phyloP scores from a whole-genome alignment of 192 early-diverging fungal species.

The Backusella psychrophila region DNA sequence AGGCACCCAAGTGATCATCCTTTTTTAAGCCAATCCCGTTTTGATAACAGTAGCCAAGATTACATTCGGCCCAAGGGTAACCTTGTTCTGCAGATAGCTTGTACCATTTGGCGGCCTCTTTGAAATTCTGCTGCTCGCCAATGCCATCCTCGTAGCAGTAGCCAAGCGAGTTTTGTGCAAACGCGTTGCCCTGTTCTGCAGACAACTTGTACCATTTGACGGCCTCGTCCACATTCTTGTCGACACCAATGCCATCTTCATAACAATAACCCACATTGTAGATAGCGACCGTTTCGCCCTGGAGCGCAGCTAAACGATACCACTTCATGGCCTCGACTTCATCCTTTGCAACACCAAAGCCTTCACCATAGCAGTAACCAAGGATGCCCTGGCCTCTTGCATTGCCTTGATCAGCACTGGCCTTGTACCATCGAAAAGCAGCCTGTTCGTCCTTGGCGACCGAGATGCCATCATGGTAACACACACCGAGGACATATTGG shows the following conservation, averaged over 20 bases:
- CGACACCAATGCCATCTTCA: slow-evolving; percentile 58
- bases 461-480: slow-evolving; percentile 66
- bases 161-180: slow-evolving; percentile 65
- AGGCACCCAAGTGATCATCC: slow-evolving; percentile 48
- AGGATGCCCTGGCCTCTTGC: slow-evolving; percentile 58
- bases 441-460: slow-evolving; percentile 42
- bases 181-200: slow-evolving; percentile 53
- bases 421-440: slow-evolving; percentile 58
- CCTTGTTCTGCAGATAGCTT: slow-evolving; percentile 63
- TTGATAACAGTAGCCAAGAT: slow-evolving; percentile 75
- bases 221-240: slow-evolving; percentile 46
- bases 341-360: slow-evolving; percentile 67
- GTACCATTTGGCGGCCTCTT: slow-evolving; percentile 59
- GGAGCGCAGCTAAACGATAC: slow-evolving; percentile 45
- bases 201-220: slow-evolving; percentile 56
- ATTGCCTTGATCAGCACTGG: slow-evolving; percentile 60
- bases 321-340: slow-evolving; percentile 48
- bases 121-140: slow-evolving; percentile 51
- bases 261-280: slow-evolving; percentile 60
- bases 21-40: slow-evolving; percentile 66
- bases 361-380: slow-evolving; percentile 86
- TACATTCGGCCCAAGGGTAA: slow-evolving; percentile 84
- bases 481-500: slow-evolving; percentile 76
- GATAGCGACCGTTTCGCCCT: slow-evolving; percentile 53
- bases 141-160: slow-evolving; percentile 80